Evolutionary conservation across 805 yeast genomes (phyloP), one percentile per base, ranked within the genome.

Genomic region (Hanseniaspora taiwanica): DNA sequence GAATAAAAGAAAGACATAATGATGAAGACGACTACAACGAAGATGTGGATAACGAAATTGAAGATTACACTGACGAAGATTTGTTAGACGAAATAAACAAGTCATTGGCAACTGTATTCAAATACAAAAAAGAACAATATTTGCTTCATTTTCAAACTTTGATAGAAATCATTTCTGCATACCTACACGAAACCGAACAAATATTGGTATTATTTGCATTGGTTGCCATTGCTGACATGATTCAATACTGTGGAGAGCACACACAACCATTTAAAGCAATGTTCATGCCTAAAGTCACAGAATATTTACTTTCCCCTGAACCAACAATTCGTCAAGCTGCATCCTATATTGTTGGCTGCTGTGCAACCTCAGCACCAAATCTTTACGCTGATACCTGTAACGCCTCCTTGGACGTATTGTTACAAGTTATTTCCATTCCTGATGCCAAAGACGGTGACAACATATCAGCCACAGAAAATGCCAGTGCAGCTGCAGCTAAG

Each of bases 401-500:
- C 21, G 73, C 79, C 7, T 71, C 85, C n/a, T 64, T 89, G 47
- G 84, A 77, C 46, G 76, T 84, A 16, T 69, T 91, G 59, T 71
- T 81, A 52, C 77, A 77, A 48, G 72, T 85, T 62, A 72, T 80
- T 16, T 66, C 74, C 31, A 75, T 76, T 19, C 86, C 94, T 6
- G 93, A 84, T 48, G 79, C 94, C 2, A 76, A 82, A 46, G 73
- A 77, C n/a, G 93, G 83, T 34, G 95, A 82, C 42, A 85, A 85
- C 52, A 60, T 82, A 32, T 71, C 72, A 42, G 93, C 96, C 4
- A 86, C 96, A 2, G 98, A 91, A 59, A 81, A 81, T 53, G 79
- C 85, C 10, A 68, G 79, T 43, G 72, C 83, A 3, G 75, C 96
- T 1, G 78, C 91, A 47, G 89, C 96, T 27, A 84, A 84, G 57